These are phyloP conservation scores for Babesia sp. DNA, from an alignment of 169 alveolate species.

Conservation along the genomic window DNA sequence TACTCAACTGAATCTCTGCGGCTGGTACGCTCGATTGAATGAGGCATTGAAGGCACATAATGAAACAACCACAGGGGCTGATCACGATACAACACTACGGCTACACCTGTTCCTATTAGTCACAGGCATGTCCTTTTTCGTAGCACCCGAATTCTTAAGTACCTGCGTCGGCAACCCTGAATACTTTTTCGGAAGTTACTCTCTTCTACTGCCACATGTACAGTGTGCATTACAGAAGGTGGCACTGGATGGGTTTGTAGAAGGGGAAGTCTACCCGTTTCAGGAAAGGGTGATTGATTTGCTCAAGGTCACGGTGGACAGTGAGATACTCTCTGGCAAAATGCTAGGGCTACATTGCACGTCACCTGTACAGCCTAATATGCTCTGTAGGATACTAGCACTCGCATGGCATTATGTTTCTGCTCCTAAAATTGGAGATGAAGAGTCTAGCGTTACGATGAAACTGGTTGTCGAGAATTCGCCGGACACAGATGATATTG, in stretches of 20 bases:
- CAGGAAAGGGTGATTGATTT: conserved; percentile 37
- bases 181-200: conserved; percentile 46
- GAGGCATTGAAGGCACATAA: background rate
- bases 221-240: conserved; percentile 9
- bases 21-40: conserved; percentile 5
- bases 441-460: background rate
- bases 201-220: conserved; percentile 35
- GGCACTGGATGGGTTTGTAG: conserved; percentile 21
- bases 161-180: conserved; percentile 21
- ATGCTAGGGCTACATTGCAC: conserved; percentile 10
- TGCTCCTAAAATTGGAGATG: conserved; percentile 2
- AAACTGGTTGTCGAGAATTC: background rate
- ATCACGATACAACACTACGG: conserved; percentile 22
- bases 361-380: conserved; percentile 3
- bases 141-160: conserved; percentile 48
- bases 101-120: conserved; percentile 21
- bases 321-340: conserved; percentile 14
- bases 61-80: conserved; percentile 2
- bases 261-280: conserved; percentile 32
- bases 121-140: conserved; percentile 23
- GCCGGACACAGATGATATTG: background rate
- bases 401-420: conserved; percentile 41
- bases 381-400: conserved; percentile 29
- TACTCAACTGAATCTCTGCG: background rate
- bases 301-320: conserved; percentile 8